phyloP scores from a whole-genome alignment of 2,329 filamentous ascomycete species.

The Amphichorda felina region DNA sequence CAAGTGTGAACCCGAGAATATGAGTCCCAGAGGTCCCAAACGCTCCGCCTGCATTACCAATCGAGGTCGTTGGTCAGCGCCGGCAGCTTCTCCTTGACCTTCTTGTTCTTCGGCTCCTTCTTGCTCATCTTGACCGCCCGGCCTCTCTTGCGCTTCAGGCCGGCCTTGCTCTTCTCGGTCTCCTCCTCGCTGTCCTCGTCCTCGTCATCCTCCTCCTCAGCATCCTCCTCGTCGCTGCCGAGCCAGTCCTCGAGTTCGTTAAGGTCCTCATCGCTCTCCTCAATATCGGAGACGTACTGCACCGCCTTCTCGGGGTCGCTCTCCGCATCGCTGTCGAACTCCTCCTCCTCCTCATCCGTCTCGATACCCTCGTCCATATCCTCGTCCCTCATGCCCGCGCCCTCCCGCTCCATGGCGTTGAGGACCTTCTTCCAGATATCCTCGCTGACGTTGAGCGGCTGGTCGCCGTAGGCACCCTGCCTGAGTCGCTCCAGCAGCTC shows the following conservation, averaged over 20 bases:
- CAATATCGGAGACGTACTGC: conserved; percentile 88
- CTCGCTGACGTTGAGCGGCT: conserved; percentile 90
- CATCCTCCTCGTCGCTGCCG: conserved; percentile 52
- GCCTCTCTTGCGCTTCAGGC: conserved; percentile 43
- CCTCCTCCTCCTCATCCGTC: conserved; percentile 59
- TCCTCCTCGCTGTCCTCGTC: conserved; percentile 46
- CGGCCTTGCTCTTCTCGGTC: conserved; percentile 39
- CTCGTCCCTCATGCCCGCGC: conserved; percentile 71
- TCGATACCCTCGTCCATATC: conserved; percentile 82
- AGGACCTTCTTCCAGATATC: conserved; percentile 96
- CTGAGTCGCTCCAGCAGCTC: conserved; percentile 85
- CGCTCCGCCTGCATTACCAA: too few species aligned
- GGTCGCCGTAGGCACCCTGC: conserved; percentile 87
- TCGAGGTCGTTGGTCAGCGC: conserved; percentile 26
- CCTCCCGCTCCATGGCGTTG: conserved; percentile 75
- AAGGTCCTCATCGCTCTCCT: conserved; percentile 70
- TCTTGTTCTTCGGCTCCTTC: conserved; percentile 36
- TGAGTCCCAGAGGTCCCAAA: neutral
- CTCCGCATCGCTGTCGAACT: conserved; percentile 55
- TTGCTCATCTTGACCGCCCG: conserved; percentile 32
- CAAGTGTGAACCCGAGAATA: neutral
- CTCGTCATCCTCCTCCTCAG: conserved; percentile 44
- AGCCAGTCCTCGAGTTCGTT: conserved; percentile 88
- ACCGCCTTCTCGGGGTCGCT: conserved; percentile 70
- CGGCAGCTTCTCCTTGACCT: conserved; percentile 44